Base-by-base conservation (phyloP, 371 early-diverging fungal species). In the Parasitella parasitica region DNA sequence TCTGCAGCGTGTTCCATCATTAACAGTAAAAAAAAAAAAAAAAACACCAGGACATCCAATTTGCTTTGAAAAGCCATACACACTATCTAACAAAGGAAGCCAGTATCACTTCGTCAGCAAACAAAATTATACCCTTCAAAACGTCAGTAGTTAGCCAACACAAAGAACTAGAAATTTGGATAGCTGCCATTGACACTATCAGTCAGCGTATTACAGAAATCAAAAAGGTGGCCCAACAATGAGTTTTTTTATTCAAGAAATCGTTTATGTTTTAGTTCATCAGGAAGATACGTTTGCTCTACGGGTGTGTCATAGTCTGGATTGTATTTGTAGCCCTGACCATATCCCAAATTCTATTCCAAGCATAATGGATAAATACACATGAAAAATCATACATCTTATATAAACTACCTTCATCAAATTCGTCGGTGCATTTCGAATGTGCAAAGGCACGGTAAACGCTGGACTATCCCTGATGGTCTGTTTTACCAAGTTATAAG, bases 371-470 rank as follows among this genome's bases (percentile, higher is more conserved):
- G 37, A 36, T 34, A 36, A 36, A n/a, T n/a, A 36, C 7, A 36
- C 2, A 36, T 13, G 3, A 37, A 37, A 37, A 9, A n/a, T 9
- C 24, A 26, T 22, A 38, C 7, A 18, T n/a, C n/a, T n/a, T n/a
- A n/a, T n/a, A n/a, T n/a, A n/a, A n/a, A 26, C 61, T 64, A 75
- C 74, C 72, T 87, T 82, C 89, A 90, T 89, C 26, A 91, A 61
- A 34, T 67, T 64, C 0, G 93, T 94, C 0, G 93, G 95, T 26
- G 95, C 94, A 71, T 93, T 94, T 24, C 94, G 82, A 20, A 95
- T 71, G 68, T 94, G 95, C 54, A 93, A 61, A 0, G 96, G 96
- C 0, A 95, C 94, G 1, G 95, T 92, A 64, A 84, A 87, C 1
- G 85, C 84, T 11, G 78, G 81, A 48, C 89, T 85, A 15, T 76